Conservation (phyloP, 305 asterid species). For the Fraxinus baroniana region DNA sequence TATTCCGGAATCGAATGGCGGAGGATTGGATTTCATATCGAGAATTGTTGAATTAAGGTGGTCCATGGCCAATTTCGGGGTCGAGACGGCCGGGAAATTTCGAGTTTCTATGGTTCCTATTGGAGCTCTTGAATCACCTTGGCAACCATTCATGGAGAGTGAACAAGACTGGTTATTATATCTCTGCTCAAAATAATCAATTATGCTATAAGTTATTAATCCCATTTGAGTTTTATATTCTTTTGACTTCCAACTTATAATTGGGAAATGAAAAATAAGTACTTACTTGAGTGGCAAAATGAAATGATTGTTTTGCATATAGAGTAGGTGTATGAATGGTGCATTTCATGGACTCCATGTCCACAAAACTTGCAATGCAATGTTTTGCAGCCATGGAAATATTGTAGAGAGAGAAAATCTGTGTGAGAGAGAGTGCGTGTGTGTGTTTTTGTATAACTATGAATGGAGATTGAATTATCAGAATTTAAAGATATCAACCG, state of each 20-base stretch:
- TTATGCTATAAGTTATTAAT: background rate
- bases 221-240: background rate
- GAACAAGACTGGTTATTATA: conserved; percentile 40
- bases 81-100: conserved; percentile 48
- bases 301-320: conserved; percentile 38
- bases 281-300: conserved; percentile 46
- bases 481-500: background rate
- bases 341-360: conserved; percentile 40
- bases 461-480: background rate
- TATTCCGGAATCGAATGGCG: conserved; percentile 57
- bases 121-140: conserved; percentile 59
- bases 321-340: conserved; percentile 38
- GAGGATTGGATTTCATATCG: conserved; percentile 42
- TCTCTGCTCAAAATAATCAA: conserved; percentile 1
- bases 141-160: conserved; percentile 65
- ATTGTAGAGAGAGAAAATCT: background rate
- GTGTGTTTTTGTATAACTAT: background rate
- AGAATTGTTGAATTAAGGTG: conserved; percentile 59
- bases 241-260: background rate
- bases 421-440: background rate
- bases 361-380: conserved; percentile 42
- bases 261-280: background rate
- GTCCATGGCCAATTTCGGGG: conserved; percentile 51
- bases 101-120: conserved; percentile 62
- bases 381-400: conserved; percentile 38